A percentile compares a stretch with the other conserved stretches of the same genome.
These are phyloP conservation scores for Marasmius tenuissimus DNA, from an alignment of 1,284 basidiomycete genomes.

Conservation along the genomic window DNA sequence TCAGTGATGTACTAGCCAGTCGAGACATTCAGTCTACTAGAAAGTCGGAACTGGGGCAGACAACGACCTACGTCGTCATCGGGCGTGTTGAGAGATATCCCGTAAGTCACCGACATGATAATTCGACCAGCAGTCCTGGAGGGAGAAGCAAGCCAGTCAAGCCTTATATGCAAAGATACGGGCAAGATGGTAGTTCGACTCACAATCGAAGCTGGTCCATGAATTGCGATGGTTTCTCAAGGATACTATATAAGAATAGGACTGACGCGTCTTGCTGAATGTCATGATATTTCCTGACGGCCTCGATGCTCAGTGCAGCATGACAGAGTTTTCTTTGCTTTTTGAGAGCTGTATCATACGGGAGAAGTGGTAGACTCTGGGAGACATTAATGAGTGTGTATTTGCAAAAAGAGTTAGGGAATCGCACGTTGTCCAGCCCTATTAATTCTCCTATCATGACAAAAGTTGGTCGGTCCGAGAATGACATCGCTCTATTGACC, in stretches of 20 bases:
- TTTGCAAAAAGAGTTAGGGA: neutral
- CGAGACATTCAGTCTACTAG: too few relatives aligned
- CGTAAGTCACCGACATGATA: slow-evolving; percentile 26
- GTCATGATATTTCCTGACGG: slow-evolving; percentile 25
- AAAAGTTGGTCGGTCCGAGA: slow-evolving; percentile 4
- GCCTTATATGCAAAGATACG: slow-evolving; percentile 16
- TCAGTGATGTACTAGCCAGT: slow-evolving; percentile 21
- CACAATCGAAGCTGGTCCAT: slow-evolving; percentile 2
- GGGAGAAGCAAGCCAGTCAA: neutral
- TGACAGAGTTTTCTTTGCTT: slow-evolving; percentile 26
- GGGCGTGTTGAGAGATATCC: slow-evolving; percentile 18
- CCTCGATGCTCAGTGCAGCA: slow-evolving; percentile 21
- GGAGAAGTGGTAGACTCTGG: slow-evolving; percentile 7
- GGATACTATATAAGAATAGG: slow-evolving; percentile 14
- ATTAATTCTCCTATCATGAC: slow-evolving; percentile 7
- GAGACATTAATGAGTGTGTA: neutral
- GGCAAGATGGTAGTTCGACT: slow-evolving; percentile 11
- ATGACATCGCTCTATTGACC: neutral
- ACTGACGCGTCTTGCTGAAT: slow-evolving; percentile 25
- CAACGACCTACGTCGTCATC: slow-evolving; percentile 22
- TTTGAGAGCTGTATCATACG: slow-evolving; percentile 23
- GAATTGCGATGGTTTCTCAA: slow-evolving; percentile 17
- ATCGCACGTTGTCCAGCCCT: neutral
- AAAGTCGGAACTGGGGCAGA: too few relatives aligned
- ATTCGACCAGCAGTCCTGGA: slow-evolving; percentile 26